A percentile compares a stretch with the other conserved stretches of the same genome.
phyloP scores from a whole-genome alignment of 345 rosid species.

The Sonneratia alba region DNA sequence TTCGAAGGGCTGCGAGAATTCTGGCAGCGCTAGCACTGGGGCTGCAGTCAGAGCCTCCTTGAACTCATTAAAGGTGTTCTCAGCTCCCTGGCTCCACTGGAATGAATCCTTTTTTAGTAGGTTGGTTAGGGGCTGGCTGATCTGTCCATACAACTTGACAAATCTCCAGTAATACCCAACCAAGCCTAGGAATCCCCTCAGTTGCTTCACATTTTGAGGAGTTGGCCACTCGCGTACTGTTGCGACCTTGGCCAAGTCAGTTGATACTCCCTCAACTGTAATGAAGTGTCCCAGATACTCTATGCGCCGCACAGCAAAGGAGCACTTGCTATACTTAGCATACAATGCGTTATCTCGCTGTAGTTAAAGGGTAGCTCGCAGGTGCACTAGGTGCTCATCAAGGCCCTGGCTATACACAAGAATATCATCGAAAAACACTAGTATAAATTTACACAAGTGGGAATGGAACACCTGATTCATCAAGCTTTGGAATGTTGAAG shows the following conservation, averaged over 20 bases:
- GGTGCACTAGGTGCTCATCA: neutral
- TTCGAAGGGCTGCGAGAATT: neutral
- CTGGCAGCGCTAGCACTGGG: neutral
- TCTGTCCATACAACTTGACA: neutral
- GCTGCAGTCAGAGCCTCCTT: neutral
- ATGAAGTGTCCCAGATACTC: constrained; percentile 3
- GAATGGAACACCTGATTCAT: neutral
- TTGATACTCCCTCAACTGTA: neutral
- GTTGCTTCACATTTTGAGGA: neutral
- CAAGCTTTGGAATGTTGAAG: no score
- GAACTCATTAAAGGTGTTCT: neutral
- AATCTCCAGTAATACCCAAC: neutral
- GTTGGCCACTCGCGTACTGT: constrained; percentile 3
- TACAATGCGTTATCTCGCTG: neutral
- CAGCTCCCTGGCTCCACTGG: neutral
- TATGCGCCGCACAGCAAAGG: neutral
- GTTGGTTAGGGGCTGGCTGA: neutral
- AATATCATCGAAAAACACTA: constrained; percentile 5
- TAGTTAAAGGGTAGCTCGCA: neutral
- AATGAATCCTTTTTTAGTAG: neutral
- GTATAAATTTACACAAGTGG: neutral
- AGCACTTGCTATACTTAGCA: constrained; percentile 2
- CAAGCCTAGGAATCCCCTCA: constrained; percentile 1
- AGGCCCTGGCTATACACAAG: neutral
- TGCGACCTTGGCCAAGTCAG: neutral